phyloP scores from a whole-genome alignment of 208 protist species.

The Leishmania guyanensis region DNA sequence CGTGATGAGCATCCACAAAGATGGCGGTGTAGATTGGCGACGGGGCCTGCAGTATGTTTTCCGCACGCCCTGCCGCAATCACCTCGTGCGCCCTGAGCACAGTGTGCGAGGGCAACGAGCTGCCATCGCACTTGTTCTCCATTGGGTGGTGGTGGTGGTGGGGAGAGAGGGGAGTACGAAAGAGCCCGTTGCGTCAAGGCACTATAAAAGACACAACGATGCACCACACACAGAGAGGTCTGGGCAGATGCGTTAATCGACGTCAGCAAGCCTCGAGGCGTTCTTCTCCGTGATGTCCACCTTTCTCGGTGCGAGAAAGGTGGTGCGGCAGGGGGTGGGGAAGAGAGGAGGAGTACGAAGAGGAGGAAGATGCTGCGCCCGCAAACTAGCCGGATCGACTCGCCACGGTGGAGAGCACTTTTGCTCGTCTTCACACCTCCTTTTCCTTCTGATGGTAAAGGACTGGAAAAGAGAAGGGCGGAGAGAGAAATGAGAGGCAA shows the following conservation, averaged over 20 bases:
- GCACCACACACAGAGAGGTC: not conserved
- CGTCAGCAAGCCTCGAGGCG: too few relatives aligned
- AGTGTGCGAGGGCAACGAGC: constrained; percentile 3
- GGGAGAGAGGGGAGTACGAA: not conserved
- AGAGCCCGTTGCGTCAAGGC: not conserved
- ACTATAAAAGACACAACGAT: not conserved
- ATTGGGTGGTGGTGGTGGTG: not conserved
- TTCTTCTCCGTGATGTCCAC: not conserved
- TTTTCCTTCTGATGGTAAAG: not conserved
- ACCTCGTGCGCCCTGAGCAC: constrained; percentile 38
- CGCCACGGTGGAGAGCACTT: not conserved
- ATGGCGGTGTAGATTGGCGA: constrained; percentile 79
- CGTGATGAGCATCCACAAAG: constrained; percentile 64
- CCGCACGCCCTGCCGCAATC: constrained; percentile 42
- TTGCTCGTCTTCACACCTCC: not conserved
- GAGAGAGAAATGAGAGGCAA: not conserved
- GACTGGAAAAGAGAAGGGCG: not conserved
- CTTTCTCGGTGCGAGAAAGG: not conserved
- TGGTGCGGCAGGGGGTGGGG: too few relatives aligned
- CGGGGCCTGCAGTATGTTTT: constrained; percentile 65
- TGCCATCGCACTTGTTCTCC: not conserved
- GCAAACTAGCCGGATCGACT: not conserved
- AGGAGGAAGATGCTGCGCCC: not conserved
- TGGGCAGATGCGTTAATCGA: not conserved
- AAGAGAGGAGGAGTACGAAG: not conserved